Percentiles rank a stretch among this genome's conserved stretches.
Evolutionary conservation across 331 rosid genomes (phyloP).

Genomic region (Pyracantha coccinea): DNA sequence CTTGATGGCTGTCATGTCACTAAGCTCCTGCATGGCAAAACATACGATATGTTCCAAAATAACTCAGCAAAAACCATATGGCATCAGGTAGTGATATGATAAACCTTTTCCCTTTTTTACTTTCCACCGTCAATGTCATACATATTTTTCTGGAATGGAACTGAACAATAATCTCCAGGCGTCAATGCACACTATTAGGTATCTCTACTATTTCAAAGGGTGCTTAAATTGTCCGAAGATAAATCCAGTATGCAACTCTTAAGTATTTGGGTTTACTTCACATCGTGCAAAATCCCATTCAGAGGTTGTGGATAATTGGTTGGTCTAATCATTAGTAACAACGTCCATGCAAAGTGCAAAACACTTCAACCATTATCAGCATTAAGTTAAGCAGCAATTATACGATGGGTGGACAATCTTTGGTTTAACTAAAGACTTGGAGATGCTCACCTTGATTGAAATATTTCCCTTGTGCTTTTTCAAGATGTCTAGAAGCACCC

Average conservation of each 20-base stretch:
- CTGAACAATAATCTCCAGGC: not conserved
- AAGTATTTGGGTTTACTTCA: not conserved
- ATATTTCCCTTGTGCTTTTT: conserved; percentile 95
- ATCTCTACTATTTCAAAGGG: not conserved
- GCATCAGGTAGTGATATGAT: not conserved
- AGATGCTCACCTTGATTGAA: conserved; percentile 69
- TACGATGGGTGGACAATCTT: not conserved
- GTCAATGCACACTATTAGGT: not conserved
- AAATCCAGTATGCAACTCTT: not conserved
- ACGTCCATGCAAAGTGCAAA: not conserved
- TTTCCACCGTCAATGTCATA: not conserved
- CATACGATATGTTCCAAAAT: not conserved
- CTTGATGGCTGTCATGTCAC: conserved; percentile 97
- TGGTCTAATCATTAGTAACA: not conserved
- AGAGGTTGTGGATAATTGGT: not conserved
- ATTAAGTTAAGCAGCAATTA: not conserved
- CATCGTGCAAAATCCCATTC: not conserved
- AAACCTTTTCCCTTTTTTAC: not conserved
- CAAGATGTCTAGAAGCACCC: conserved; percentile 91
- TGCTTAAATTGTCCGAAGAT: not conserved
- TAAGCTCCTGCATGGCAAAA: conserved; percentile 60
- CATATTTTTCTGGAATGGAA: not conserved
- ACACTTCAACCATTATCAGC: not conserved
- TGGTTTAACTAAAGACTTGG: not conserved
- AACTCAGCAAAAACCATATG: not conserved